Base-by-base conservation (phyloP, 768 basidiomycete genomes). In the Panaeolus cyanescens region DNA sequence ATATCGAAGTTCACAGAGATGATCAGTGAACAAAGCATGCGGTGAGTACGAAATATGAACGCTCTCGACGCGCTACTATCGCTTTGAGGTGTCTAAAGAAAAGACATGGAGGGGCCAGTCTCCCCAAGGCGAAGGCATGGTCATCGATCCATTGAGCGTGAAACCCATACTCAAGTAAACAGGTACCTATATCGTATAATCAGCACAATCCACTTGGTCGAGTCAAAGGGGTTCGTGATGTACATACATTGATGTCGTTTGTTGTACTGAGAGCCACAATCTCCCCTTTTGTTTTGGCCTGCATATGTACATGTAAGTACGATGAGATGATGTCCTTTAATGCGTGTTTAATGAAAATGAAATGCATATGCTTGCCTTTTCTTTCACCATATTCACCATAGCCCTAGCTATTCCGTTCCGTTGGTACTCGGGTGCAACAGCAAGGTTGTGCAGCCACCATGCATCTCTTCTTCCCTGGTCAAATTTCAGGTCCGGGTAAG, bases 401-500 rank as follows among this genome's bases (percentile, higher is more conserved):
- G 63, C 58, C 30, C 65, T 70, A 17, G 64, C 61, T 32, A 75
- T 62, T 4, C 70, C 69, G 33, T 65, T 64, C 36, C 63, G 64
- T 39, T 75, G 74, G 36, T 63, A 72, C n/a, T 65, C 66, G 15
- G 62, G 64, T 20, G 65, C 65, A 5, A 73, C 72, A 37, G 70
- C 69, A n/a, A 70, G 63, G 57, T 65, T 70, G 59, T 72, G 71
- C 32, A 72, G 58, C 68, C 72, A 75, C 66, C 70, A 71, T 10
- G 71, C 66, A 53, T 74, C 69, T 7, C 53, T 56, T 54, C 67
- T 68, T 25, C 68, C 71, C 72, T 75, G 31, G 33, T 13, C 22
- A 59, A 25, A 32, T 15, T 15, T n/a, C 33, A 37, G 40, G 57
- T 19, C 3, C 15, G 13, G 19, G 37, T 7, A 32, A 9, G 20